These are phyloP conservation scores for Acidomyces sp. DNA, from an alignment of 495 filamentous ascomycete species.

Conservation along the genomic window DNA sequence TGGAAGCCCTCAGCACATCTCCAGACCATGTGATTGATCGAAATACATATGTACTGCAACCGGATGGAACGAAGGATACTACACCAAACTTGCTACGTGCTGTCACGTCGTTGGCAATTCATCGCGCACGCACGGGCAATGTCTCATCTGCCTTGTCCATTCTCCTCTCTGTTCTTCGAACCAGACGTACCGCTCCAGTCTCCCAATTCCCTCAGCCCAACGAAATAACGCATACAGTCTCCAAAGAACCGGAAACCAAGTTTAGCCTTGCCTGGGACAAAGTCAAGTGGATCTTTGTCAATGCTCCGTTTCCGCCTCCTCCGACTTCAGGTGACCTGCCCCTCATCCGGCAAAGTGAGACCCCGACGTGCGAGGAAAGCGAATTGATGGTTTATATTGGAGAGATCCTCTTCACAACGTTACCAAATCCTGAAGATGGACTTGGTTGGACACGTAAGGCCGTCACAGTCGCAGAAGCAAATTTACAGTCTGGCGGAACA, in stretches of 20 bases:
- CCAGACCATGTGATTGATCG: conserved; percentile 42
- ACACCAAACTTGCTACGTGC: conserved; percentile 61
- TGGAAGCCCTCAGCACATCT: conserved; percentile 25
- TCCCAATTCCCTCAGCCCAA: conserved; percentile 1
- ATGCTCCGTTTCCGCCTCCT: conserved; percentile 45
- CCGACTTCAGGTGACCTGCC: conserved; percentile 52
- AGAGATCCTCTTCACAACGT: conserved; percentile 71
- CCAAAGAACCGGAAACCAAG: conserved; percentile 10
- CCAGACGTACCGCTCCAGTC: conserved; percentile 40
- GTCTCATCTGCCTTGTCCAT: conserved; percentile 61
- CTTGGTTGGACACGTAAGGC: conserved; percentile 21
- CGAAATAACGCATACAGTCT: conserved; percentile 2
- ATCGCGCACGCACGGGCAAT: conserved; percentile 55
- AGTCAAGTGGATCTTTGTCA: conserved; percentile 7
- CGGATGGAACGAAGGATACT: conserved; percentile 40
- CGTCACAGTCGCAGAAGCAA: conserved; percentile 17
- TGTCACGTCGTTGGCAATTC: conserved; percentile 62
- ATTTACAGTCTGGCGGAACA: conserved; percentile 1
- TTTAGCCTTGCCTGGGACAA: too few species aligned
- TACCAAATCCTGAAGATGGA: conserved; percentile 8
- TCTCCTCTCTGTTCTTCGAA: conserved; percentile 69
- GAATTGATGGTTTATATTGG: conserved; percentile 80
- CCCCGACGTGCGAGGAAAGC: conserved; percentile 64
- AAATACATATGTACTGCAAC: conserved; percentile 46
- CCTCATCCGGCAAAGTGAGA: conserved; percentile 43